Conservation (phyloP, 495 filamentous ascomycete species). For the Hypomontagnella submonticulosa region DNA sequence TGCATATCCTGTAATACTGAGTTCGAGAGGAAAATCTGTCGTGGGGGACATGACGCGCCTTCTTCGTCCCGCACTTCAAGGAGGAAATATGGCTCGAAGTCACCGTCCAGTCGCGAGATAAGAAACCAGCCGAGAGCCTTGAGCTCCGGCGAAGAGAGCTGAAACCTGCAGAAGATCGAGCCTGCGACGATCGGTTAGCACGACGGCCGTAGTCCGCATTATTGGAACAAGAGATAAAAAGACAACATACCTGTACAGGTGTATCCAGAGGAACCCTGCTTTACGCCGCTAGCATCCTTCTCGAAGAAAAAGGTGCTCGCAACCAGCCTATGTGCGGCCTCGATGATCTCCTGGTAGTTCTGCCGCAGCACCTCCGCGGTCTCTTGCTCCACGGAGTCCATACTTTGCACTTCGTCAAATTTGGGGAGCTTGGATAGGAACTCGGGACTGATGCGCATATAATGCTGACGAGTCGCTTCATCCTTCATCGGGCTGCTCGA, state of each 20-base stretch:
- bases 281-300: slow-evolving; percentile 42
- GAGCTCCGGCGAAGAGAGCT: slow-evolving; percentile 37
- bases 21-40: slow-evolving; percentile 42
- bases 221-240: neutral
- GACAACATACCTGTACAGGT: slow-evolving; percentile 44
- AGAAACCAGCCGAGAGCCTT: slow-evolving; percentile 48
- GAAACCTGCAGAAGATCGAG: slow-evolving; percentile 50
- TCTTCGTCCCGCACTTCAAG: slow-evolving; percentile 43
- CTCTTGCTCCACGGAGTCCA: slow-evolving; percentile 32
- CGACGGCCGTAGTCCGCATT: too few species aligned
- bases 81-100: slow-evolving; percentile 53
- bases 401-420: slow-evolving; percentile 39
- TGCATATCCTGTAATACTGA: slow-evolving; percentile 47
- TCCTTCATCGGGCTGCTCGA: slow-evolving; percentile 29
- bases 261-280: slow-evolving; percentile 39
- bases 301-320: slow-evolving; percentile 56
- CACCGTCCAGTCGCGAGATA: slow-evolving; percentile 40
- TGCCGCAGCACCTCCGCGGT: slow-evolving; percentile 34
- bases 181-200: slow-evolving; percentile 28
- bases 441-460: slow-evolving; percentile 50
- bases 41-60: slow-evolving; percentile 22
- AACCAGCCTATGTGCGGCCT: slow-evolving; percentile 52
- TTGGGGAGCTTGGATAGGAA: slow-evolving; percentile 44
- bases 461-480: slow-evolving; percentile 31
- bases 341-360: slow-evolving; percentile 40